Percentiles rank a stretch among this genome's conserved stretches.
Evolutionary conservation across 352 stramenopile species (phyloP).

Genomic region (Phytophthora citricola): DNA sequence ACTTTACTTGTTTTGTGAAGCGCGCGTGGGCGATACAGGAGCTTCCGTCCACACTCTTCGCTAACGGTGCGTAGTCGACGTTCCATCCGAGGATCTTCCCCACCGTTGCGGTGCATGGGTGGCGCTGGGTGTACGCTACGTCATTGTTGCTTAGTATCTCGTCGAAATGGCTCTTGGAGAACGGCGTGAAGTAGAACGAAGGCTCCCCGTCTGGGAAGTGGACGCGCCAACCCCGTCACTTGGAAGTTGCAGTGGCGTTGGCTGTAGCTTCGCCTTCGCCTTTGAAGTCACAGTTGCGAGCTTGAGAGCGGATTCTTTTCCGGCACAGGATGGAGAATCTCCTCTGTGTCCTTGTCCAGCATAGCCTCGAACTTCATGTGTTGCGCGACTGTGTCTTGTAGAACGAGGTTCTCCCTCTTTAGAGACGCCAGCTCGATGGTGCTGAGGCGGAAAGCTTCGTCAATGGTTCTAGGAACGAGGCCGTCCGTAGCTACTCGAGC

Average conservation of each 20-base stretch:
- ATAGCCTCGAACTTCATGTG: no score
- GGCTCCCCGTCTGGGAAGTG: conserved; percentile 5
- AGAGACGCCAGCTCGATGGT: neutral
- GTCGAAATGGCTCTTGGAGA: conserved; percentile 13
- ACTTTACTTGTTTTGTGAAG: neutral
- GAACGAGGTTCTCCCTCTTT: neutral
- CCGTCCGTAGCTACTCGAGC: neutral
- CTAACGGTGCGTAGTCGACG: neutral
- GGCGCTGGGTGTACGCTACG: neutral
- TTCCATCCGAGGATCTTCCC: conserved; percentile 23
- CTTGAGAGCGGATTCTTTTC: no score
- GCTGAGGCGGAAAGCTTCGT: neutral
- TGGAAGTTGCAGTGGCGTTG: no score
- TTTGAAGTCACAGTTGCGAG: no score
- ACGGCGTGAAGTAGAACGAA: conserved; percentile 26
- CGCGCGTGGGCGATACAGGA: neutral
- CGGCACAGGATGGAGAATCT: no score
- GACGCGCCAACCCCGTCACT: conserved; percentile 6
- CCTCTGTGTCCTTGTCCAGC: no score
- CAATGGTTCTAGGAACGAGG: neutral
- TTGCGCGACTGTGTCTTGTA: neutral
- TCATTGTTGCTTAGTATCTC: neutral
- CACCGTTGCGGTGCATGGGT: conserved; percentile 2
- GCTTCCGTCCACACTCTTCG: neutral
- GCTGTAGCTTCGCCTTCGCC: no score